Evolutionary conservation across 2,329 filamentous ascomycete species (phyloP).

Genomic region (Aspergillus floridensis): DNA sequence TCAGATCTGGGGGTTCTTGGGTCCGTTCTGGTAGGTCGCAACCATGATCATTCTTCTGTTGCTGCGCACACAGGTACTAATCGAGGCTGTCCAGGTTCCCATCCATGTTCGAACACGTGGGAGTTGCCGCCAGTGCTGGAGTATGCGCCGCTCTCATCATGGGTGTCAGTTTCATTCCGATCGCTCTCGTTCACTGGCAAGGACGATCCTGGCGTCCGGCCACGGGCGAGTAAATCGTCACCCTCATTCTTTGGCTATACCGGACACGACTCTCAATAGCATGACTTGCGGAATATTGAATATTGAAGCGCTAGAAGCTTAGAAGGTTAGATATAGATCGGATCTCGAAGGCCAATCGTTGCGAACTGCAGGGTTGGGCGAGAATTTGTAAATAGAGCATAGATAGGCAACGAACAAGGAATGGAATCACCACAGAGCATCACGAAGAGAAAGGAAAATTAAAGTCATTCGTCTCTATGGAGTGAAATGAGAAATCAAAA

Average conservation of each 20-base stretch:
- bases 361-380: neutral
- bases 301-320: neutral
- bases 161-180: slow-evolving; percentile 33
- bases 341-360: neutral
- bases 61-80: slow-evolving; percentile 14
- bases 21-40: slow-evolving; percentile 37
- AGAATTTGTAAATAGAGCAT: neutral
- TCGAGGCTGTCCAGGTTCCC: slow-evolving; percentile 27
- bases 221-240: slow-evolving; percentile 1
- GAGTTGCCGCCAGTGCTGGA: slow-evolving; percentile 31
- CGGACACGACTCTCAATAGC: neutral
- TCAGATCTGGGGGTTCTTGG: slow-evolving; percentile 39
- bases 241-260: neutral
- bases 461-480: neutral
- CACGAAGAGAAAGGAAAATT: neutral
- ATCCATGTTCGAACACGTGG: slow-evolving; percentile 36
- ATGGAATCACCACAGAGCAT: neutral
- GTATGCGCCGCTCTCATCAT: slow-evolving; percentile 32
- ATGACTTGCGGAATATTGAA: neutral
- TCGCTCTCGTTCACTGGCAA: slow-evolving; percentile 29
- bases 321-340: slow-evolving; percentile 5
- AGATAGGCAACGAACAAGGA: neutral
- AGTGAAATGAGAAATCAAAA: neutral
- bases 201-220: slow-evolving; percentile 25
- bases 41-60: neutral